These are phyloP conservation scores for Halophytophthora batemanensis DNA, from an alignment of 352 stramenopile genomes.

Conservation along the genomic window DNA sequence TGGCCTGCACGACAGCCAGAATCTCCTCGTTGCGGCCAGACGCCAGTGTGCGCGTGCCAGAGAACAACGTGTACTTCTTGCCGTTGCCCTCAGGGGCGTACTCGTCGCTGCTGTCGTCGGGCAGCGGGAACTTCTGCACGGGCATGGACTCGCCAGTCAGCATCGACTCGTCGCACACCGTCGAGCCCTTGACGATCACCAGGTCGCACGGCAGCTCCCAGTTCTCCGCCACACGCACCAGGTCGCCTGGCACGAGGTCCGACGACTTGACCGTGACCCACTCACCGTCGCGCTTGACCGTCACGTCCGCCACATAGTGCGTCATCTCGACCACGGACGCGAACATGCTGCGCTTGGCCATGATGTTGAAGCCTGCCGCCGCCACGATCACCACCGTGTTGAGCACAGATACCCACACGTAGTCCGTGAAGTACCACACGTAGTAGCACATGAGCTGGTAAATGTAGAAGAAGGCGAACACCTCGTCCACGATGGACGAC, in stretches of 20 bases:
- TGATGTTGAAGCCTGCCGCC: conserved; percentile 57
- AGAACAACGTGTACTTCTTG: conserved; percentile 88
- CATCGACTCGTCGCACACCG: conserved; percentile 73
- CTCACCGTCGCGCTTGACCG: conserved; percentile 50
- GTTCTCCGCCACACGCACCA: conserved; percentile 61
- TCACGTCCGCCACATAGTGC: conserved; percentile 59
- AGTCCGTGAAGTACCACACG: conserved; percentile 75
- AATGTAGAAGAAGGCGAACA: conserved; percentile 75
- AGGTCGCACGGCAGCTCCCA: conserved; percentile 75
- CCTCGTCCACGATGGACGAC: conserved; percentile 55
- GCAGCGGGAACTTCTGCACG: conserved; percentile 78
- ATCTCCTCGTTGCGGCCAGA: conserved; percentile 57
- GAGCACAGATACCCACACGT: conserved; percentile 53
- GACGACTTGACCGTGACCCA: conserved; percentile 49
- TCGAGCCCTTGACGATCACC: conserved; percentile 61
- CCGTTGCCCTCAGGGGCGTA: conserved; percentile 52
- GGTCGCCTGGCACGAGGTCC: conserved; percentile 63
- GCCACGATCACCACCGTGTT: conserved; percentile 65
- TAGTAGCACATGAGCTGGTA: conserved; percentile 88
- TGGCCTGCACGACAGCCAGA: conserved; percentile 77
- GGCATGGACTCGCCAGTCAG: conserved; percentile 84
- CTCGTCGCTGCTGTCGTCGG: conserved; percentile 43
- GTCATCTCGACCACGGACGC: conserved; percentile 59
- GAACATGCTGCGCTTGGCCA: conserved; percentile 60
- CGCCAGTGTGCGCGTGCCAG: conserved; percentile 77